Conservation (phyloP, 2,329 filamentous ascomycete species). For the Pseudopithomyces maydicus region DNA sequence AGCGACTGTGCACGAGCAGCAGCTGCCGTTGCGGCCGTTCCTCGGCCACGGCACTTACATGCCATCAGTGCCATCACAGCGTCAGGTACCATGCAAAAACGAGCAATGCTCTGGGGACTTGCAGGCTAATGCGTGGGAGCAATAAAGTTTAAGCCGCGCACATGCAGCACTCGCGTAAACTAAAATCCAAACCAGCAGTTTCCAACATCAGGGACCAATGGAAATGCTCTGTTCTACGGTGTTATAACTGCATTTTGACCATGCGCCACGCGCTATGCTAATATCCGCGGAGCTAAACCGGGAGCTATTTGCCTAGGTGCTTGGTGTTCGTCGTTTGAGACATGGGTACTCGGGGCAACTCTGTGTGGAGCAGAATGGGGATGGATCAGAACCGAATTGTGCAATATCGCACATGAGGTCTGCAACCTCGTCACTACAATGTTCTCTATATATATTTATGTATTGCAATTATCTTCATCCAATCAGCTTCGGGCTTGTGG, state of each 20-base stretch:
- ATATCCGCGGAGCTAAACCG: too few relatives aligned
- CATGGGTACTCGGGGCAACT: too few relatives aligned
- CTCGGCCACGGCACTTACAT: slow-evolving; percentile 1
- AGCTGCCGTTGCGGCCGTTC: background rate
- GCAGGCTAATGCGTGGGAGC: background rate
- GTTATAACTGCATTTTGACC: background rate
- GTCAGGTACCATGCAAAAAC: background rate
- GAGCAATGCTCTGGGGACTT: background rate
- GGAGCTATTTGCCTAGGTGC: too few relatives aligned
- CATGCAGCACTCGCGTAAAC: background rate
- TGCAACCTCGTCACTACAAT: too few relatives aligned
- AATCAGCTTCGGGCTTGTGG: slow-evolving; percentile 1
- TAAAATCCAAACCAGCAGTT: too few relatives aligned
- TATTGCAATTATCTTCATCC: background rate
- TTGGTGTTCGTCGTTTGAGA: too few relatives aligned
- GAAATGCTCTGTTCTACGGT: background rate
- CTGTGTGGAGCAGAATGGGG: too few relatives aligned
- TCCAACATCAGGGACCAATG: background rate
- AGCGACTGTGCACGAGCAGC: background rate
- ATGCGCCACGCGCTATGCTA: background rate
- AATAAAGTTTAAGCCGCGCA: background rate
- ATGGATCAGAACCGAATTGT: too few relatives aligned
- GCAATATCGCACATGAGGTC: too few relatives aligned
- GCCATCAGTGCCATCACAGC: too few relatives aligned
- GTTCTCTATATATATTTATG: background rate